Evolutionary conservation across 2,329 filamentous ascomycete species (phyloP).

Genomic region (Hypoxylon rubiginosum): DNA sequence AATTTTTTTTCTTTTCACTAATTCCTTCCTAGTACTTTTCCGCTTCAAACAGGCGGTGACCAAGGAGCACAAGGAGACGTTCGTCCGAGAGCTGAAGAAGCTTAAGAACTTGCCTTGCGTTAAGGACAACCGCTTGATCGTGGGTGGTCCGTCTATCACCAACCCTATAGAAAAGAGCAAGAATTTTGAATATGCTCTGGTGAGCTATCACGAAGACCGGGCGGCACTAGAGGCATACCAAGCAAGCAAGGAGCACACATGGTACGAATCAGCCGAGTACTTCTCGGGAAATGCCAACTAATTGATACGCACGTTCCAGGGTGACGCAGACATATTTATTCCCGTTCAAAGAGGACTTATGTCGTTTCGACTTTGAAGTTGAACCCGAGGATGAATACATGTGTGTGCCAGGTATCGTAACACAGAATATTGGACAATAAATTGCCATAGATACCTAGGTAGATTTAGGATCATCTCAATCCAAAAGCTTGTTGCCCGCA

Average conservation of each 20-base stretch:
- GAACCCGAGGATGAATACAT: conserved; percentile 24
- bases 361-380: conserved; percentile 66
- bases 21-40: conserved; percentile 60
- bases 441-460: not conserved
- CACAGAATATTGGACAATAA: not conserved
- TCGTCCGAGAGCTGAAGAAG: conserved; percentile 62
- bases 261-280: conserved; percentile 50
- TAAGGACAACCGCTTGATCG: conserved; percentile 61
- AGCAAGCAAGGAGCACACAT: conserved; percentile 64
- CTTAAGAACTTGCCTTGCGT: conserved; percentile 64
- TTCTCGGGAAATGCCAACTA: not conserved
- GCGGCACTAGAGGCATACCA: conserved; percentile 65
- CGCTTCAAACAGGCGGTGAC: conserved; percentile 55
- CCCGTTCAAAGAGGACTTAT: conserved; percentile 66
- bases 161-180: conserved; percentile 66
- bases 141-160: conserved; percentile 67
- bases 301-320: conserved; percentile 49
- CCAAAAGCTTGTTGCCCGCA: too few species aligned
- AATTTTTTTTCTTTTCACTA: not conserved
- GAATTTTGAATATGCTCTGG: conserved; percentile 63
- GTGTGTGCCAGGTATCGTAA: conserved; percentile 1
- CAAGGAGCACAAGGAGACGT: conserved; percentile 58
- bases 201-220: conserved; percentile 64
- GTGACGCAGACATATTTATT: conserved; percentile 65
- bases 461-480: too few species aligned